Evolutionary conservation across 495 filamentous ascomycete species (phyloP).

Genomic region (Aspergillus sclerotiicarbonarius): DNA sequence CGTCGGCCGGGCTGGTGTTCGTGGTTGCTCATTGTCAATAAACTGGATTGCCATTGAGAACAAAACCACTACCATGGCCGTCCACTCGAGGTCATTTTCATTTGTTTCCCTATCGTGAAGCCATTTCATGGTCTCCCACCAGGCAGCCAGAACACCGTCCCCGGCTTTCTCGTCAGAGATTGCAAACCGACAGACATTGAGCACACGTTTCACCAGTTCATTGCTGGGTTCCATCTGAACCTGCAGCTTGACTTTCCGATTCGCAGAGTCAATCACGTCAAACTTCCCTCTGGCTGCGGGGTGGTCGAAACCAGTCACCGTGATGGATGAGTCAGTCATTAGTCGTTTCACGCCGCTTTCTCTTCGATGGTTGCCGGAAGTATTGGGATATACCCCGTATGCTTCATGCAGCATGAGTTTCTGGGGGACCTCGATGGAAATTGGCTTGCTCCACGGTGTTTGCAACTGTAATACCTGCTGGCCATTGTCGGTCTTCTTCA

Average conservation of each 20-base stretch:
- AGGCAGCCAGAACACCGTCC: conserved; percentile 65
- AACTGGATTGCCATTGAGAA: conserved; percentile 60
- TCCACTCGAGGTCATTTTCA: conserved; percentile 71
- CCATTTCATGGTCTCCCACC: conserved; percentile 77
- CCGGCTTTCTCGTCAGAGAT: conserved; percentile 57
- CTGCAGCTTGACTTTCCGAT: conserved; percentile 60
- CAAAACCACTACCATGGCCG: conserved; percentile 67
- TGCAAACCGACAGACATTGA: conserved; percentile 61
- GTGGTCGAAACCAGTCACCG: conserved; percentile 43
- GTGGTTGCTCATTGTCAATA: conserved; percentile 37
- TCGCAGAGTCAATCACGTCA: conserved; percentile 61
- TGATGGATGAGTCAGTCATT: conserved; percentile 48
- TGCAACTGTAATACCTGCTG: conserved; percentile 66
- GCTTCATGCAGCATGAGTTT: conserved; percentile 48
- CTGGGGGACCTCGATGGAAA: conserved; percentile 53
- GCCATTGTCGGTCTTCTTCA: conserved; percentile 63
- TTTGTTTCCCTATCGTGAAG: conserved; percentile 49
- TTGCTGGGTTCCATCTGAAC: conserved; percentile 65
- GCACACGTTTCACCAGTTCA: conserved; percentile 54
- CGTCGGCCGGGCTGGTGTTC: conserved; percentile 35
- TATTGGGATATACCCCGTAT: conserved; percentile 34
- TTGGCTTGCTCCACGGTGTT: conserved; percentile 68
- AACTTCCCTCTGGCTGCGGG: conserved; percentile 53
- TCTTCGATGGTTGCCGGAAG: conserved; percentile 32
- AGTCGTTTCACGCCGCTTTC: conserved; percentile 55